phyloP scores from a whole-genome alignment of 768 basidiomycete genomes.

The Gymnopilus dilepis region DNA sequence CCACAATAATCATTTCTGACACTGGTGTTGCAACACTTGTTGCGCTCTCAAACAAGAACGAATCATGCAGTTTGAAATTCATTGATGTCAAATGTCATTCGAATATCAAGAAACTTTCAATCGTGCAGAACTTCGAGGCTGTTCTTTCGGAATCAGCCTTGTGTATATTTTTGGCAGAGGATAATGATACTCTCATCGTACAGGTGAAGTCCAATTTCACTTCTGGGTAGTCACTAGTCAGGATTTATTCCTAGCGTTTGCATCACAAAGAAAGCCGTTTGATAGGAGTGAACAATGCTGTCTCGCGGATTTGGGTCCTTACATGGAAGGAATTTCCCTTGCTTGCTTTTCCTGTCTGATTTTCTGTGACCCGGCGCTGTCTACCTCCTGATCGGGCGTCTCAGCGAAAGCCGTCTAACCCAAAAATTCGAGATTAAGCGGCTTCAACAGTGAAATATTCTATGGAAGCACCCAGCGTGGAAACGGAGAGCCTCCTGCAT shows the following conservation, averaged over 20 bases:
- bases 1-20: conserved; percentile 8
- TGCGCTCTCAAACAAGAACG: background rate
- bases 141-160: too few relatives aligned
- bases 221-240: too few relatives aligned
- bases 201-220: too few relatives aligned
- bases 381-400: background rate
- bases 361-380: background rate
- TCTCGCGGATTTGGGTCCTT: background rate
- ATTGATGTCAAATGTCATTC: too few relatives aligned
- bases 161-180: too few relatives aligned
- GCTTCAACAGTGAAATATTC: too few relatives aligned
- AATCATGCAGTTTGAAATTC: conserved; percentile 6
- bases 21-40: background rate
- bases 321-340: background rate
- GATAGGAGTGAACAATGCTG: background rate
- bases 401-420: background rate
- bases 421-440: background rate
- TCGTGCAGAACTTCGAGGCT: too few relatives aligned
- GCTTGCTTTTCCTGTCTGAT: background rate
- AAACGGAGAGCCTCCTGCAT: too few relatives aligned
- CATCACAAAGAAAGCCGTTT: background rate
- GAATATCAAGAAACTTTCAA: too few relatives aligned
- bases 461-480: too few relatives aligned
- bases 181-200: too few relatives aligned
- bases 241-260: background rate